Conservation (phyloP, 352 stramenopile genomes). For the Phytophthora idaei region DNA sequence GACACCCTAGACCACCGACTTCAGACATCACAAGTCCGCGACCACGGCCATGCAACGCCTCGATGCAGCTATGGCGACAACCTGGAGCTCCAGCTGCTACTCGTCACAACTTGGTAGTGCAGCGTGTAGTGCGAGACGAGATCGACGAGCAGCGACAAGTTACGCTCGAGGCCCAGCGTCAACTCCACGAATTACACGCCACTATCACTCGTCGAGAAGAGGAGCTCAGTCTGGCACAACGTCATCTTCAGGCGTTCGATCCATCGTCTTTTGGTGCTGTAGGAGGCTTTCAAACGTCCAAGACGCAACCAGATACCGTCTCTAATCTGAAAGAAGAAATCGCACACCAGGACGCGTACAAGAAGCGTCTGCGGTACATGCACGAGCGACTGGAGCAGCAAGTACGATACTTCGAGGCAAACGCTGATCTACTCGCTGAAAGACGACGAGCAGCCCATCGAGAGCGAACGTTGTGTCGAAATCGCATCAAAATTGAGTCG, state of each 20-base stretch:
- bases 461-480: conserved; percentile 44
- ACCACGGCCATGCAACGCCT: conserved; percentile 17
- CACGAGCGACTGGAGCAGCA: conserved; percentile 47
- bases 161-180: conserved; percentile 47
- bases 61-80: conserved; percentile 31
- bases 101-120: conserved; percentile 30
- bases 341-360: conserved; percentile 55
- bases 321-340: conserved; percentile 49
- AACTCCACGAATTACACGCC: conserved; percentile 51
- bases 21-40: conserved; percentile 15
- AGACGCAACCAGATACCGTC: conserved; percentile 10
- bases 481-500: conserved; percentile 42
- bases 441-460: conserved; percentile 28
- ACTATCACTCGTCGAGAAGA: conserved; percentile 38
- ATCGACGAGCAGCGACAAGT: conserved; percentile 58
- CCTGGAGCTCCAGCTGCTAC: conserved; percentile 11
- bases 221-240: conserved; percentile 45
- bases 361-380: conserved; percentile 57
- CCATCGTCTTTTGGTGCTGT: not conserved
- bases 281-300: conserved; percentile 1
- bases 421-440: conserved; percentile 37
- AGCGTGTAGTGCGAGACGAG: conserved; percentile 60
- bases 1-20: conserved; percentile 15
- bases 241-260: conserved; percentile 44
- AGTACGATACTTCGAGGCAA: conserved; percentile 45